Percentiles rank a stretch among this genome's conserved stretches.
Evolutionary conservation across 164 flowering plant genomes (phyloP).

Genomic region (Piper longum): DNA sequence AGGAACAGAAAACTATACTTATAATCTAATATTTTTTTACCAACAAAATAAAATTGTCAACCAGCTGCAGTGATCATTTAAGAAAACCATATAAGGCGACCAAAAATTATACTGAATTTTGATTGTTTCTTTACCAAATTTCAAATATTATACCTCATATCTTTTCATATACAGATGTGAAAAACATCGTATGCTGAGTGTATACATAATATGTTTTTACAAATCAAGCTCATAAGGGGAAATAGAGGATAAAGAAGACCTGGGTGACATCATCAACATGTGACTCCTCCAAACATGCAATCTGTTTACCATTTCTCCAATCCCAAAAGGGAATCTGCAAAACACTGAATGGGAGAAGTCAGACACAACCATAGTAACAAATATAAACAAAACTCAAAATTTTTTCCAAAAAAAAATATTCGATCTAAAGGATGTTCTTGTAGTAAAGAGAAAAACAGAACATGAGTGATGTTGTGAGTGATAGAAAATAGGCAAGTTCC

Average conservation of each 20-base stretch:
- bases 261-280: slow-evolving; percentile 96
- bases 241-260: slow-evolving; percentile 23
- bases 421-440: too few species aligned
- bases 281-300: slow-evolving; percentile 87
- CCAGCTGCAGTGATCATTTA: too few species aligned
- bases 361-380: neutral
- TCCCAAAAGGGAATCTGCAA: slow-evolving; percentile 75
- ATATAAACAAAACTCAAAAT: too few species aligned
- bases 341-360: neutral
- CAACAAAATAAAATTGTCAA: too few species aligned
- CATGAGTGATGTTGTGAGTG: too few species aligned
- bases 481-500: too few species aligned
- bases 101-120: neutral
- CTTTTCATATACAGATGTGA: neutral
- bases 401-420: neutral
- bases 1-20: neutral
- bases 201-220: too few species aligned
- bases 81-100: neutral
- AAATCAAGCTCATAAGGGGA: neutral
- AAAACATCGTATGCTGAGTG: neutral
- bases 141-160: neutral
- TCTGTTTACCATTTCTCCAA: slow-evolving; percentile 68
- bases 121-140: neutral
- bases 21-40: too few species aligned
- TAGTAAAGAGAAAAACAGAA: too few species aligned